A percentile compares a stretch with the other conserved stretches of the same genome.
Conservation (phyloP, 129 eudicot genomes). For the Flaveria trinervia region DNA sequence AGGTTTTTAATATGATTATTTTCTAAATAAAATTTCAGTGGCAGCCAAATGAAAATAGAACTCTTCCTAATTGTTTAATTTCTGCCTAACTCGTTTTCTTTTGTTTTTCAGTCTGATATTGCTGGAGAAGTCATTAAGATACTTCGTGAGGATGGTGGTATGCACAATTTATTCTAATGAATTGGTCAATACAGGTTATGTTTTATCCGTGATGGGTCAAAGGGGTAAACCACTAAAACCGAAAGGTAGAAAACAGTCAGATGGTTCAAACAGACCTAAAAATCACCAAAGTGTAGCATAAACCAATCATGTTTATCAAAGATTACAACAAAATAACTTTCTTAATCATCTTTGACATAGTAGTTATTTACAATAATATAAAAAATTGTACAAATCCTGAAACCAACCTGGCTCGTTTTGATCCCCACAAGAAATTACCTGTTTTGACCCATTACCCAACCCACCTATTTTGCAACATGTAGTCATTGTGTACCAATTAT, state of each 20-base stretch:
- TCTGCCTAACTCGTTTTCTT: not conserved
- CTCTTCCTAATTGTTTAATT: not conserved
- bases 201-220: not conserved
- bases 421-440: not conserved
- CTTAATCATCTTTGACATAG: too few relatives aligned
- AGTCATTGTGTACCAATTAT: not conserved
- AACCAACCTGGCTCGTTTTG: not conserved
- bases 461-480: not conserved
- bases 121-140: constrained; percentile 86
- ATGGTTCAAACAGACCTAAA: not conserved
- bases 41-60: not conserved
- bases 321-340: not conserved
- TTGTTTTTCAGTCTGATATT: constrained; percentile 57
- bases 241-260: not conserved
- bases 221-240: not conserved
- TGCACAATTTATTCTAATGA: constrained; percentile 20
- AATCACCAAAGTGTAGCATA: not conserved
- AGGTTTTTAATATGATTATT: constrained; percentile 48
- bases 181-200: not conserved
- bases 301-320: not conserved
- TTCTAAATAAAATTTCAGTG: not conserved
- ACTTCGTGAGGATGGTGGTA: constrained; percentile 82
- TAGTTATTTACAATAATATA: too few relatives aligned
- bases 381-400: too few relatives aligned
- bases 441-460: not conserved